Evolutionary conservation across 768 basidiomycete species (phyloP), one percentile per base, ranked within the genome.

Genomic region (Psilocybe cubensis): DNA sequence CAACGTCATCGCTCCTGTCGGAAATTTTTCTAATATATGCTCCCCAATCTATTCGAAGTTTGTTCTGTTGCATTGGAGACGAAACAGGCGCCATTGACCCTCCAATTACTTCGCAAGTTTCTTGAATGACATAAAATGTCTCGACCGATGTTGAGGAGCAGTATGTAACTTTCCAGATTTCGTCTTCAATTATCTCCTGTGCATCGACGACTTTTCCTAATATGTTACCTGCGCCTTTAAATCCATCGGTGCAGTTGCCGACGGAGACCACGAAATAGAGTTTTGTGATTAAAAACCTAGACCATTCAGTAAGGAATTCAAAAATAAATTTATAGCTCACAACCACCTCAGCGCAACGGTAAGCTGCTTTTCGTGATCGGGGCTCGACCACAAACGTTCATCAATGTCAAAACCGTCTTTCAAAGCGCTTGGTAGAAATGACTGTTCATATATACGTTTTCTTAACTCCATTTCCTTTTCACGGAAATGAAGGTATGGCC

Each of bases 91-190:
- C 18, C 4, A 60, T 42, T 18, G 70, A 63, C 28, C 68, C 73
- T 0, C 88, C 89, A 52, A 91, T 79, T 28, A 87, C 85, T 64
- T 92, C 91, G 64, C 90, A 90, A 0, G 91, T 92, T 20, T 80
- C 67, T 58, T 89, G 88, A 1, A 93, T 70, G 24, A 90, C 84
- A 64, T 85, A 84, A 60, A 83, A 79, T 9, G 65, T 67, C 55
- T 79, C 72, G 20, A 59, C 66, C 11, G 61, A 56, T 1, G 56
- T 38, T 0, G 47, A 44, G 8, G 68, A 66, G 35, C 54, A 65
- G 10, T 79, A 63, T 18, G 75, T 73, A 35, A 92, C 68, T 18
- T 67, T 72, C 89, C 90, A 92, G 18, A 91, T 74, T 57, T 91
- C 86, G 14, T 73, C 76, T 23, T 71, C 54, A 24, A 87, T 74